Base-by-base conservation (phyloP, 169 alveolate species). In the Babesia microti region DNA sequence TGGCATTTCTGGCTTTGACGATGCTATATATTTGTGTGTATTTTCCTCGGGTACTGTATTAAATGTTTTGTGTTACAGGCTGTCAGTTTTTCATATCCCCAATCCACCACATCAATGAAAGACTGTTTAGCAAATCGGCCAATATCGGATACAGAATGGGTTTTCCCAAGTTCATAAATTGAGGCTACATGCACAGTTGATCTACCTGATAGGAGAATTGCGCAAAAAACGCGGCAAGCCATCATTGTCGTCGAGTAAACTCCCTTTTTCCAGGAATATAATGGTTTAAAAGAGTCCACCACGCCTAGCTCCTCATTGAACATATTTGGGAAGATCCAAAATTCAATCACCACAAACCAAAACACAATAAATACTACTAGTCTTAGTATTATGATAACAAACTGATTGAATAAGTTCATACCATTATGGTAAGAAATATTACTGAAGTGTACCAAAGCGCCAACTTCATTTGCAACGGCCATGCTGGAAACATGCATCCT, bases 261-360 rank as follows among this genome's bases (percentile, higher is more conserved):
- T 41, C 90, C 69, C 45, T 56, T 60, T 18, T 41, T 32, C 51
- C 78, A 44, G 28, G 79, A 59, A 59, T 81, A 72, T 3, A 81
- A 30, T 7, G 90, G 90, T 22, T 48, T 73, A 66, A 81, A 81
- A 2, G 90, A 81, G 59, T 81, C 90, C n/a, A 81, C 58, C 19
- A 81, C 87, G 30, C 83, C 87, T n/a, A 79, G 72, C 11, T 81
- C 90, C 54, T 81, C 90, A 60, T 81, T 88, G 59, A 81, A 79
- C 33, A 81, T 68, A 52, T 81, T 81, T 17, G 90, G 90, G 52
- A 81, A 78, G 5, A 81, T 58, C 90, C 90, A 81, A 43, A 70
- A 79, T 42, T 81, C 90, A 26, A 59, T 72, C 6, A 88, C 90
- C 60, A 72, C 73, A 75, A 81, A 81, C 90, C 90, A 81, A 43